Evolutionary conservation across 345 rosid genomes (phyloP), one percentile per base, ranked within the genome.

Genomic region (Turnera subulata): DNA sequence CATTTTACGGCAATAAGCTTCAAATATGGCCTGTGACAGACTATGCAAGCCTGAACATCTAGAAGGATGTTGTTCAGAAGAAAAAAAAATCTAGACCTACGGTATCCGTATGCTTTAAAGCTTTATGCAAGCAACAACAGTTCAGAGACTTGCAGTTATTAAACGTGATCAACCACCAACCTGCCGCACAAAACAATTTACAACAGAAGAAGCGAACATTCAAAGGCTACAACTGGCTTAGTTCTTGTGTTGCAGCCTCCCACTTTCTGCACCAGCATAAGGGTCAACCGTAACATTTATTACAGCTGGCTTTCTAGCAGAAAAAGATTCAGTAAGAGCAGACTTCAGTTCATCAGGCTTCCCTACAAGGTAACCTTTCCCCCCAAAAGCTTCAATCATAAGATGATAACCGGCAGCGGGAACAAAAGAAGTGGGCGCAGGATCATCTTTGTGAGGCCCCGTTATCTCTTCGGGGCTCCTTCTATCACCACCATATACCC

Each of bases 401-500:
- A 49, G 64, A 70, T 93, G 96, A 63, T 93, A 93, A 11, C 82
- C 96, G 46, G 99, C 97, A 54, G 78, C 66, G 1, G 97, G 94
- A 12, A 93, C 97, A 67, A 93, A 89, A 1, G 99, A 93, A 39
- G 99, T 93, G 33, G 97, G 97, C 23, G 99, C 97, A 12, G 99
- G 99, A 58, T 89, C 99, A 24, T 83, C 92, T 81, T 79, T 87
- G 61, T 75, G 51, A 46, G 97, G 97, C 46, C 97, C 99, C 0
- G 71, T 53, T 57, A 89, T 71, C 78, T 89, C 97, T 66, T 93
- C 96, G 1, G 87, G 76, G 71, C 69, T 77, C 76, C 99, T 89
- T 47, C 97, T 65, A 12, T 93, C 99, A 67, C 99, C 96, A 5
- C 99, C 97, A 63, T 93, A 93, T 6, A 93, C 97, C 50, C 99